Conservation (phyloP, 441 rosid species). For the Gossypium gossypioides region DNA sequence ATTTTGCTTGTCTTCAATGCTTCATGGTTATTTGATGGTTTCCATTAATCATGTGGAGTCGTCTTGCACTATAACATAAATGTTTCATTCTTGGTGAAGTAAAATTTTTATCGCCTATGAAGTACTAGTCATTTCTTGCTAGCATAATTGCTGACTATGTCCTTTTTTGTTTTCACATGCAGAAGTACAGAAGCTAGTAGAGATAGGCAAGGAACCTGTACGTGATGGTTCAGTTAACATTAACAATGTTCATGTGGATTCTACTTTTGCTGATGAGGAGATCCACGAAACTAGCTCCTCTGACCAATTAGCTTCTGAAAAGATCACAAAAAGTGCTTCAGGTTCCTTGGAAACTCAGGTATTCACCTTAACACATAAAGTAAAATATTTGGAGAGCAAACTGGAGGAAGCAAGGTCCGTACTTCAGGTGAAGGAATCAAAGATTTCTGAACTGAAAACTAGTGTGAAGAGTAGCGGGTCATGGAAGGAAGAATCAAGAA, state of each 20-base stretch:
- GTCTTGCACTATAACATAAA: not conserved
- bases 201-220: constrained; percentile 47
- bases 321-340: constrained; percentile 17
- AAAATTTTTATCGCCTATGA: not conserved
- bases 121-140: not conserved
- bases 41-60: not conserved
- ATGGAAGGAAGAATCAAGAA: constrained; percentile 26
- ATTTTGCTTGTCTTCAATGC: not conserved
- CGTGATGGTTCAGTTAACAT: constrained; percentile 21
- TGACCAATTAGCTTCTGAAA: constrained; percentile 25
- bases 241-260: constrained; percentile 24
- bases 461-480: constrained; percentile 21
- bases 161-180: constrained; percentile 16
- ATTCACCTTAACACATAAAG: constrained; percentile 36
- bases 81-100: not conserved
- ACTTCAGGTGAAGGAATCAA: constrained; percentile 44
- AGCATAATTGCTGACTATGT: not conserved
- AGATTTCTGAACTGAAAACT: constrained; percentile 46
- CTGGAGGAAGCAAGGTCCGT: constrained; percentile 42
- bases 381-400: constrained; percentile 42
- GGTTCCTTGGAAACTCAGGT: constrained; percentile 37
- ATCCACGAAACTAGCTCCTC: constrained; percentile 33
- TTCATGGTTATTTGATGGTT: not conserved
- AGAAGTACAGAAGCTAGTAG: constrained; percentile 62
- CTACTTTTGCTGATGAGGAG: constrained; percentile 17